phyloP scores from a whole-genome alignment of 257 asterid species.

The Solanum paucissectum region DNA sequence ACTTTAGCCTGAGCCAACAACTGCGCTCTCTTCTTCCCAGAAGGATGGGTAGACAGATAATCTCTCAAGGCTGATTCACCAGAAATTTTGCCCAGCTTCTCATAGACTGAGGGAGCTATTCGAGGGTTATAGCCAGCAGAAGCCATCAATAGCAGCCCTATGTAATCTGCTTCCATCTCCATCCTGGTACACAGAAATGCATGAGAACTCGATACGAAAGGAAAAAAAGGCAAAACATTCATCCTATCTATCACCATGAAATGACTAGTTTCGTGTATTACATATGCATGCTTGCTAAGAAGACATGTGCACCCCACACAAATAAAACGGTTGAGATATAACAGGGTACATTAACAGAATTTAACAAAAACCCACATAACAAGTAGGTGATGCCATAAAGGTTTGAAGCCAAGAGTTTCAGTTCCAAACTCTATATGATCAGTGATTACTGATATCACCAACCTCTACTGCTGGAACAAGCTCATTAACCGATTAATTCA shows the following conservation, averaged over 20 bases:
- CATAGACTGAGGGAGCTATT: slow-evolving; percentile 72
- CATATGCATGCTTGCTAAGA: not conserved
- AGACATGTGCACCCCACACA: not conserved
- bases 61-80: slow-evolving; percentile 45
- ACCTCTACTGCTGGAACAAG: not conserved
- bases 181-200: slow-evolving; percentile 31
- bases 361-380: not conserved
- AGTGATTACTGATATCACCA: not conserved
- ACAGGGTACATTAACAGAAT: not conserved
- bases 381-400: not conserved
- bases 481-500: not conserved
- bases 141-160: slow-evolving; percentile 61
- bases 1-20: slow-evolving; percentile 66
- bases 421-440: not conserved
- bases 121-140: slow-evolving; percentile 91
- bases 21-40: slow-evolving; percentile 76
- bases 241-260: not conserved
- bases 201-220: not conserved
- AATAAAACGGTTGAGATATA: not conserved
- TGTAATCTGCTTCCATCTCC: slow-evolving; percentile 97
- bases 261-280: not conserved
- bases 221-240: not conserved
- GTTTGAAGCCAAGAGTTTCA: not conserved
- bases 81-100: slow-evolving; percentile 54
- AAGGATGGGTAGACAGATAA: slow-evolving; percentile 90